These are phyloP conservation scores for Puccinia triticina DNA, from an alignment of 1,284 basidiomycete species.

Conservation along the genomic window DNA sequence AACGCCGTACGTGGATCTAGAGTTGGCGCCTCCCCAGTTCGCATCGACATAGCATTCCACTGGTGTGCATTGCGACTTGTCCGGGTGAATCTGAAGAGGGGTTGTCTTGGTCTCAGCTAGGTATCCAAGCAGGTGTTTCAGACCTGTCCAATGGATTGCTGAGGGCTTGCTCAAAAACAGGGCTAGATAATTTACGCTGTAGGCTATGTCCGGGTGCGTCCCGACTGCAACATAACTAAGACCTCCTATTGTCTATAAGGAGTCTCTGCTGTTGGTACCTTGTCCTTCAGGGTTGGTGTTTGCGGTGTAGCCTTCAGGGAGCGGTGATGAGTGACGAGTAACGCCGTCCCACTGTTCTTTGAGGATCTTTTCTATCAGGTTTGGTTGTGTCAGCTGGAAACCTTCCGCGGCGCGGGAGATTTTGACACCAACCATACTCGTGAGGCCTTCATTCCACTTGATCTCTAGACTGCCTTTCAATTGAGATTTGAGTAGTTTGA, in stretches of 20 bases:
- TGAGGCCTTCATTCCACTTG: not conserved
- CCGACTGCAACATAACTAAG: conserved; percentile 22
- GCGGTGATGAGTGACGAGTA: not conserved
- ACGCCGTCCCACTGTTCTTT: not conserved
- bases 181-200: not conserved
- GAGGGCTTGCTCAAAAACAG: not conserved
- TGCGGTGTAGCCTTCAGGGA: not conserved
- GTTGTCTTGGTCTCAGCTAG: not conserved
- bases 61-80: not conserved
- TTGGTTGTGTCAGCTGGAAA: not conserved
- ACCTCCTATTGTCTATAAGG: not conserved
- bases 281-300: not conserved
- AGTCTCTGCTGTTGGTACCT: not conserved
- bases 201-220: conserved; percentile 2
- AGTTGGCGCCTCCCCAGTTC: not conserved
- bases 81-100: not conserved
- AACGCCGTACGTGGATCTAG: not conserved
- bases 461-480: not conserved
- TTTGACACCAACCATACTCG: not conserved
- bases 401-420: not conserved
- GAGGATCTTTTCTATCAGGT: not conserved
- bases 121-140: not conserved
- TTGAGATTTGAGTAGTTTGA: not conserved
- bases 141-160: not conserved
- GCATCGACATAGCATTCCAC: not conserved